Percentiles rank a stretch among this genome's conserved stretches.
Evolutionary conservation across 2,329 filamentous ascomycete species (phyloP).

Genomic region (Lachnellula subtilissima): DNA sequence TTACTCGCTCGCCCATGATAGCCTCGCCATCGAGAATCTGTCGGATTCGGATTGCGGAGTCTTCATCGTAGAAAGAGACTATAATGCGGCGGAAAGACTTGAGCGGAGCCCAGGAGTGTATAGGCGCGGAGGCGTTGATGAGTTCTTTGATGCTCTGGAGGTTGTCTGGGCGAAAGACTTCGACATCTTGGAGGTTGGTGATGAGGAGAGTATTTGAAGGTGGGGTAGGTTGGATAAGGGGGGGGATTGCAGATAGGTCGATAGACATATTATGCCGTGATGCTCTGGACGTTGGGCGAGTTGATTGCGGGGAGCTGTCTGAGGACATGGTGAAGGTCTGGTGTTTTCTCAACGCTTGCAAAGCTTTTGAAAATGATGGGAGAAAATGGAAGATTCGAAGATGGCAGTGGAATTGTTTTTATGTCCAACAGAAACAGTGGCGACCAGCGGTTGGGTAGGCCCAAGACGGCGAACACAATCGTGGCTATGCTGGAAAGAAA

Average conservation of each 20-base stretch:
- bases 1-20: conserved; percentile 64
- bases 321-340: conserved; percentile 15
- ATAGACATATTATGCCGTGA: conserved; percentile 52
- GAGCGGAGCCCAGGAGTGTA: conserved; percentile 74
- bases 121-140: conserved; percentile 62
- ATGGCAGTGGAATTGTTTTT: not conserved
- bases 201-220: conserved; percentile 81
- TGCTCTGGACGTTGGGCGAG: conserved; percentile 22
- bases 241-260: conserved; percentile 68
- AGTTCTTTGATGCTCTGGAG: conserved; percentile 68
- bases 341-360: not conserved
- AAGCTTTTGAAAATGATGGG: not conserved
- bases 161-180: conserved; percentile 71
- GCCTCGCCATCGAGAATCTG: conserved; percentile 69
- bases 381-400: not conserved
- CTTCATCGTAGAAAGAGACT: conserved; percentile 68
- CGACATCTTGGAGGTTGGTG: conserved; percentile 69
- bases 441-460: not conserved
- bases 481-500: not conserved
- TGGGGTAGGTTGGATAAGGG: conserved; percentile 64
- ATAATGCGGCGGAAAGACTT: conserved; percentile 80
- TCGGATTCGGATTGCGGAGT: conserved; percentile 66
- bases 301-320: conserved; percentile 21
- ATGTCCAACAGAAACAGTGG: not conserved
- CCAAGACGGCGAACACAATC: not conserved